Evolutionary conservation across 2,329 filamentous ascomycete genomes (phyloP), one percentile per base, ranked within the genome.

Genomic region (Bipolaris sorokiniana): DNA sequence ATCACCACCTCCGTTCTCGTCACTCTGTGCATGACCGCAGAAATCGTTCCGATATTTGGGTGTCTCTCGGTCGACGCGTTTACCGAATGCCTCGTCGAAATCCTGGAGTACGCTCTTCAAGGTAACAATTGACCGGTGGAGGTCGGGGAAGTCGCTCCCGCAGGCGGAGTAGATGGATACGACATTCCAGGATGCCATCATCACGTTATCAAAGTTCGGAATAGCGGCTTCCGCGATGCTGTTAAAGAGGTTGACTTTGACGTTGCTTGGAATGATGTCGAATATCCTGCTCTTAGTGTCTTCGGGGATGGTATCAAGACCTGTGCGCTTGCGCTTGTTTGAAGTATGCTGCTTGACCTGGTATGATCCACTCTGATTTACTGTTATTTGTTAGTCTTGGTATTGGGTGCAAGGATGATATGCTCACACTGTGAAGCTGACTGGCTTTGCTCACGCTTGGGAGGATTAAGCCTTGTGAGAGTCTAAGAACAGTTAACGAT

Each of bases 181-280:
- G 3, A 71, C 66, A 33, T 74, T 75, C 71, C 71, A 74, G 0
- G 66, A 61, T 13, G 72, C 71, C 45, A 64, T 66, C 59, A 74
- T 65, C 44, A 74, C 28, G 34, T 70, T 67, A 40, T 74, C 67
- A 48, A 73, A 71, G 36, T 67, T 65, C 1, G 72, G 70, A 7
- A 74, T 68, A 0, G 70, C 69, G 0, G 64, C 60, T 36, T 64
- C 65, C 26, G 66, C 45, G 7, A 74, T 59, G 2, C 51, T 63
- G 42, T 74, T 62, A 64, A 74, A 75, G 5, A 75, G 47, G 1
- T 66, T 61, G 9, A 70, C 51, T 18, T 74, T 73, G 47, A 66
- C 46, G 5, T 65, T 37, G 7, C 61, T 55, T 3, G 70, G 55
- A n/a, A 74, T 63, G 0, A 56, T 62, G 46, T 63, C 53, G 48